These are phyloP conservation scores for Cotoneaster glaucophyllus DNA, from an alignment of 306 rosid genomes.

Conservation along the genomic window DNA sequence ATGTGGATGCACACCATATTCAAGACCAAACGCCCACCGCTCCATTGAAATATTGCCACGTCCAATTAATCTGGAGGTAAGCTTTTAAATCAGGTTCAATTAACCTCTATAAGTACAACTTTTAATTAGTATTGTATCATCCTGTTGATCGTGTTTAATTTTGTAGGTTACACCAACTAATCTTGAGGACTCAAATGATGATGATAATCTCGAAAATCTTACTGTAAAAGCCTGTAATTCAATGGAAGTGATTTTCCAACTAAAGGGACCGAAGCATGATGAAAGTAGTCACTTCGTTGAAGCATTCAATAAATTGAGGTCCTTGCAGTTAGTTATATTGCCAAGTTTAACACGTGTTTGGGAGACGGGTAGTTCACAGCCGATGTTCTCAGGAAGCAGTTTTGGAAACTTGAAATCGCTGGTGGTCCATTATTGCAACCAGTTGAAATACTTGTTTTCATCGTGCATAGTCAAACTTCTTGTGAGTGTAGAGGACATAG, in stretches of 20 bases:
- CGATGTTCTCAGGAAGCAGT: neutral
- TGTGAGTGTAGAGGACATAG: neutral
- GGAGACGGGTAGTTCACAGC: neutral
- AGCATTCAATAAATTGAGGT: neutral
- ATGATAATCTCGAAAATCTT: neutral
- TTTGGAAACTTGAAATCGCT: neutral
- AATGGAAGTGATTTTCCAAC: neutral
- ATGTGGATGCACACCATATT: too few relatives aligned
- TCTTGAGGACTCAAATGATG: neutral
- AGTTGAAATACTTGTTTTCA: neutral
- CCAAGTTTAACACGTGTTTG: neutral
- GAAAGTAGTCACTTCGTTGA: neutral
- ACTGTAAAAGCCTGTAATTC: fast-evolving
- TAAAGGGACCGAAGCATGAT: neutral
- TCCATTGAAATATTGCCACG: too few relatives aligned
- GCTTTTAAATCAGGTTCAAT: neutral
- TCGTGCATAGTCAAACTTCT: neutral
- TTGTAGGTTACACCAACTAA: neutral
- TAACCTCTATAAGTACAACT: too few relatives aligned
- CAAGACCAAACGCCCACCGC: too few relatives aligned
- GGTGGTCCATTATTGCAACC: fast-evolving
- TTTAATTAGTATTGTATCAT: too few relatives aligned
- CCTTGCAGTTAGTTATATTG: fast-evolving
- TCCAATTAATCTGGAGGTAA: neutral
- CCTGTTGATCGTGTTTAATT: neutral